phyloP scores from a whole-genome alignment of 2,329 filamentous ascomycete genomes.

The Fusarium sp. region DNA sequence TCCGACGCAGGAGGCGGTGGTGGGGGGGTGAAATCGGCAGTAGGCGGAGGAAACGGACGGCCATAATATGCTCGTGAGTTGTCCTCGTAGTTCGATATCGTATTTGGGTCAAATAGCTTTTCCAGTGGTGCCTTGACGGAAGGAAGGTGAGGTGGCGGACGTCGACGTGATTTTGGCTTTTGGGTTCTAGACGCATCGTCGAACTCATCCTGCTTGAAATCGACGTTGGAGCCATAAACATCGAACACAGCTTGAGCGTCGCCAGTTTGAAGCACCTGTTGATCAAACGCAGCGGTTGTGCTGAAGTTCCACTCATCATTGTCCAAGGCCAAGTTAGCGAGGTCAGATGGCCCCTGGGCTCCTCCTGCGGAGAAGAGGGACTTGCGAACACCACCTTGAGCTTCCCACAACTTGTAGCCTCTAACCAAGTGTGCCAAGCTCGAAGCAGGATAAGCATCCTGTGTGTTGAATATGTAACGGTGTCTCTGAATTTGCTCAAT shows the following conservation, averaged over 20 bases:
- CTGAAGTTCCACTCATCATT: conserved; percentile 76
- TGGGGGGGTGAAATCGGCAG: conserved; percentile 59
- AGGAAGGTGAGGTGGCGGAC: conserved; percentile 67
- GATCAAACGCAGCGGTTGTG: conserved; percentile 72
- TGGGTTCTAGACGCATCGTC: conserved; percentile 64
- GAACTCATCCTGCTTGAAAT: conserved; percentile 58
- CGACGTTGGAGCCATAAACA: conserved; percentile 68
- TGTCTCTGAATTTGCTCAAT: conserved; percentile 77
- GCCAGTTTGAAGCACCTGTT: conserved; percentile 62
- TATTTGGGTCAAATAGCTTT: conserved; percentile 74
- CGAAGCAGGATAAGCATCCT: conserved; percentile 70
- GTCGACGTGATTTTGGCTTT: conserved; percentile 64
- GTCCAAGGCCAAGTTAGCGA: conserved; percentile 57
- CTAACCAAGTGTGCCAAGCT: conserved; percentile 73
- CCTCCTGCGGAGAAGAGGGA: conserved; percentile 71
- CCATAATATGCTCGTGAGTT: conserved; percentile 72
- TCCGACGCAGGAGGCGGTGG: conserved; percentile 55
- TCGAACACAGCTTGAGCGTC: conserved; percentile 70
- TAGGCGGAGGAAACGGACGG: conserved; percentile 52
- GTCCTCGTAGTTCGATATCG: conserved; percentile 71
- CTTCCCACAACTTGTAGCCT: conserved; percentile 80
- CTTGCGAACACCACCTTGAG: conserved; percentile 75
- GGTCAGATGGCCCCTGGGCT: conserved; percentile 62
- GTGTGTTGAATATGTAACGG: conserved; percentile 73
- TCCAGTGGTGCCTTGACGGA: conserved; percentile 69